These are phyloP conservation scores for Xerocomus brunneocitrinus DNA, from an alignment of 768 basidiomycete species.

Conservation along the genomic window DNA sequence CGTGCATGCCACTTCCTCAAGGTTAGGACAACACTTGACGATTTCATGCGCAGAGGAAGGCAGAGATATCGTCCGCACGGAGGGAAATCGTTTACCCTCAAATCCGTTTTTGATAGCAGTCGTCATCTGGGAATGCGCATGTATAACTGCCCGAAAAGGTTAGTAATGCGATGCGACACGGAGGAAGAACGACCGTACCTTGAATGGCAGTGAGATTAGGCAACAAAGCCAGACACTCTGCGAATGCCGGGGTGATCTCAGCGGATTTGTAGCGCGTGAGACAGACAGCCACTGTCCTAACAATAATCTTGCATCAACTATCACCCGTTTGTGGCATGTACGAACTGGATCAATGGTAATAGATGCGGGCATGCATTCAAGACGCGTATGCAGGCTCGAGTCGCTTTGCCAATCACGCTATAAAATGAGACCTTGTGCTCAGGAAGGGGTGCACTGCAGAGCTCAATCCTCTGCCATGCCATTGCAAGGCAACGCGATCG, in stretches of 20 bases:
- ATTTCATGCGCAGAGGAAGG: conserved; percentile 6
- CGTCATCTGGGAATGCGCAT: not conserved
- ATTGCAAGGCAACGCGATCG: conserved; percentile 11
- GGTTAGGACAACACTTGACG: conserved; percentile 7
- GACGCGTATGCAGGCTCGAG: not conserved
- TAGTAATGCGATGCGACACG: not conserved
- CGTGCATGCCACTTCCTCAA: conserved; percentile 8
- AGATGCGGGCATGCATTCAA: conserved; percentile 5
- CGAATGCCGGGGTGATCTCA: conserved; percentile 8
- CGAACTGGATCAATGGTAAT: conserved; percentile 3
- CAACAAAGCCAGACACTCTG: not conserved
- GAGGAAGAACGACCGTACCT: not conserved
- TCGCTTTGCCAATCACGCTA: not conserved
- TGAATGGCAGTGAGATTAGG: not conserved
- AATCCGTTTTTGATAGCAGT: conserved; percentile 8
- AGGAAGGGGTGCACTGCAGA: not conserved
- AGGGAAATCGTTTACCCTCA: conserved; percentile 5
- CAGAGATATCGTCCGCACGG: conserved; percentile 5
- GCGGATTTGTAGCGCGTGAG: not conserved
- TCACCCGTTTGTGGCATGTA: not conserved
- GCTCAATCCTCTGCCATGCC: conserved; percentile 9
- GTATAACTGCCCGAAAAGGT: conserved; percentile 2
- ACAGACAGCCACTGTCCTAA: conserved; percentile 1
- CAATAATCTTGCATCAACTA: not conserved
- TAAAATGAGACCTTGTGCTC: not conserved